Evolutionary conservation across 371 early-diverging fungal species (phyloP).

Genomic region (Nematocida major): DNA sequence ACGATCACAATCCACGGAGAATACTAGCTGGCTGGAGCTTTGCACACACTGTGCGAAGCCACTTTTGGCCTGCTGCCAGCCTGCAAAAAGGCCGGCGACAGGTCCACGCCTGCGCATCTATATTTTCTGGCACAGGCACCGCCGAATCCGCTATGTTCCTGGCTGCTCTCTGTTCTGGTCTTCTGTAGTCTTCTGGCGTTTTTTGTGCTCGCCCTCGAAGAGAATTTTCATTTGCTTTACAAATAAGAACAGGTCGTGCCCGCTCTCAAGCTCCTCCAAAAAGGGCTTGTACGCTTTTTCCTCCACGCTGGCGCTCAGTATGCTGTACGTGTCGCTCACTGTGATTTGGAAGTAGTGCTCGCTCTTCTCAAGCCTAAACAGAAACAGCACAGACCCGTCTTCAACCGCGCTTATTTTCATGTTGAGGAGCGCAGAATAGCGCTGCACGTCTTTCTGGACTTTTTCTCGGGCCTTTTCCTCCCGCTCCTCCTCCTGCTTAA

Average conservation of each 20-base stretch:
- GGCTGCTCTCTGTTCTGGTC: not conserved
- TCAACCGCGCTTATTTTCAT: constrained; percentile 1
- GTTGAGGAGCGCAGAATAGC: constrained; percentile 4
- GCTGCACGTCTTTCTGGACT: not conserved
- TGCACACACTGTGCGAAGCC: too few species aligned
- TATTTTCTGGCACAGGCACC: too few species aligned
- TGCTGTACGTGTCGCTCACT: constrained; percentile 29
- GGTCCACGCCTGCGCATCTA: too few species aligned
- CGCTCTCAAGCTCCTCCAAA: not conserved
- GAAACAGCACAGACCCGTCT: constrained; percentile 14
- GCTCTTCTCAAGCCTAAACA: constrained; percentile 3
- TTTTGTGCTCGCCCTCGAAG: constrained; percentile 7
- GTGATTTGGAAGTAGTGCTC: constrained; percentile 16
- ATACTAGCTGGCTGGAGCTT: too few species aligned
- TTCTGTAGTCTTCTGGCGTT: not conserved
- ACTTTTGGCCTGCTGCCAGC: too few species aligned
- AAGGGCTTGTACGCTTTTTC: constrained; percentile 26
- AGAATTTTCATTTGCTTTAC: constrained; percentile 23
- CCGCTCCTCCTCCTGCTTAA: constrained; percentile 25
- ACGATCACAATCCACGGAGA: too few species aligned
- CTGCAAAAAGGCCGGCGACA: too few species aligned
- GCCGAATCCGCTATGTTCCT: not conserved
- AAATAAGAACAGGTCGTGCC: constrained; percentile 33
- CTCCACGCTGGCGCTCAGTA: constrained; percentile 12
- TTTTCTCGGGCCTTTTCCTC: constrained; percentile 19